phyloP scores from a whole-genome alignment of 169 alveolate species.

The Plasmodium fragile region DNA sequence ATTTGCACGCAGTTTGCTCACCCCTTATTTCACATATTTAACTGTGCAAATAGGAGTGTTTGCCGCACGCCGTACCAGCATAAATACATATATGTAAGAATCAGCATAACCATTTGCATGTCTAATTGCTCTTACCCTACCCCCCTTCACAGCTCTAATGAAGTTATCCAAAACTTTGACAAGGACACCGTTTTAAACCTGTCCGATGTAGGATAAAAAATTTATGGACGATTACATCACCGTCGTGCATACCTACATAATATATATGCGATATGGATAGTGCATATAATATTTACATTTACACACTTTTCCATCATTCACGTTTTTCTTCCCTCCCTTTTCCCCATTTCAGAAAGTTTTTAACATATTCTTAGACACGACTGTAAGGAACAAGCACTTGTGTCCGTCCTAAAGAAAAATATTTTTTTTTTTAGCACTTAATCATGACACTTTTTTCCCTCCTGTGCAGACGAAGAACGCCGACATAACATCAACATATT shows the following conservation, averaged over 20 bases:
- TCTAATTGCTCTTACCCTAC: not conserved
- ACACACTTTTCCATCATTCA: not conserved
- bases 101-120: not conserved
- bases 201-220: slow-evolving; percentile 26
- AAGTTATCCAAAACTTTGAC: slow-evolving; percentile 30
- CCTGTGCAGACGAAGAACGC: slow-evolving; percentile 23
- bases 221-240: not conserved
- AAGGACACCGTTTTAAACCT: slow-evolving; percentile 67
- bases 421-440: slow-evolving; percentile 13
- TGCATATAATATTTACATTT: not conserved
- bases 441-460: not conserved
- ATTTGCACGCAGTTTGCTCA: not conserved
- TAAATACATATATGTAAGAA: not conserved
- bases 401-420: not conserved
- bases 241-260: not conserved
- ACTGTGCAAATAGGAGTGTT: not conserved
- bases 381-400: slow-evolving; percentile 27
- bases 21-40: not conserved
- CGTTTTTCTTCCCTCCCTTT: slow-evolving; percentile 4
- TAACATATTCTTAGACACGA: slow-evolving; percentile 71
- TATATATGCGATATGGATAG: not conserved
- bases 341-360: slow-evolving; percentile 53
- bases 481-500: slow-evolving; percentile 15
- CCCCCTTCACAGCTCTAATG: slow-evolving; percentile 42
- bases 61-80: not conserved